Percentiles rank a stretch among this genome's conserved stretches.
Conservation (phyloP, 1,139 yeast genomes). For the Arxiozyma bovina region DNA sequence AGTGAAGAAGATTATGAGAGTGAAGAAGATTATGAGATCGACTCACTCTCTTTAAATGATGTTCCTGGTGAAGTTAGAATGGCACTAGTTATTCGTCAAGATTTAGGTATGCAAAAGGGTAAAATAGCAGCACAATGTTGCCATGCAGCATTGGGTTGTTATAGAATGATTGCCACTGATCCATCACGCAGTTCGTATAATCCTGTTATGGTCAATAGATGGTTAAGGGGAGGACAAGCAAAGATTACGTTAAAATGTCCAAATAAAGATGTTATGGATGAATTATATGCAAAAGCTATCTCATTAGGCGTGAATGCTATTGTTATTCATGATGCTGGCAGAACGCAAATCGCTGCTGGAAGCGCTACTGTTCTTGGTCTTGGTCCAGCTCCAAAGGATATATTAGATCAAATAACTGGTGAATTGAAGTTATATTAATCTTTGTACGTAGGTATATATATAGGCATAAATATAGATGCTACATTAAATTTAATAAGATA, state of each 20-base stretch:
- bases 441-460: neutral
- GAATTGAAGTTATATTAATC: constrained; percentile 60
- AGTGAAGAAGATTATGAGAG: constrained; percentile 18
- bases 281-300: constrained; percentile 71
- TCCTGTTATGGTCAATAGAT: constrained; percentile 53
- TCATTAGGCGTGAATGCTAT: constrained; percentile 70
- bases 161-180: constrained; percentile 55
- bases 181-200: constrained; percentile 46
- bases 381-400: constrained; percentile 92
- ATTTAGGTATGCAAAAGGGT: constrained; percentile 87
- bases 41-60: constrained; percentile 49
- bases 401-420: constrained; percentile 74
- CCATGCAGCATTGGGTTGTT: constrained; percentile 93
- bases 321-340: constrained; percentile 89
- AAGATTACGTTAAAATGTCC: constrained; percentile 81
- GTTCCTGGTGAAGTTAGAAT: constrained; percentile 74
- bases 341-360: constrained; percentile 93
- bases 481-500: neutral
- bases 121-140: constrained; percentile 96
- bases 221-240: constrained; percentile 90
- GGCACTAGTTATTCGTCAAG: constrained; percentile 84
- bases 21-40: constrained; percentile 38
- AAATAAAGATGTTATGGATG: constrained; percentile 65
- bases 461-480: neutral
- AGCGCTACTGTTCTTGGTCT: constrained; percentile 89